These are phyloP conservation scores for Entomortierella lignicola DNA, from an alignment of 192 early-diverging fungal species.

Conservation along the genomic window DNA sequence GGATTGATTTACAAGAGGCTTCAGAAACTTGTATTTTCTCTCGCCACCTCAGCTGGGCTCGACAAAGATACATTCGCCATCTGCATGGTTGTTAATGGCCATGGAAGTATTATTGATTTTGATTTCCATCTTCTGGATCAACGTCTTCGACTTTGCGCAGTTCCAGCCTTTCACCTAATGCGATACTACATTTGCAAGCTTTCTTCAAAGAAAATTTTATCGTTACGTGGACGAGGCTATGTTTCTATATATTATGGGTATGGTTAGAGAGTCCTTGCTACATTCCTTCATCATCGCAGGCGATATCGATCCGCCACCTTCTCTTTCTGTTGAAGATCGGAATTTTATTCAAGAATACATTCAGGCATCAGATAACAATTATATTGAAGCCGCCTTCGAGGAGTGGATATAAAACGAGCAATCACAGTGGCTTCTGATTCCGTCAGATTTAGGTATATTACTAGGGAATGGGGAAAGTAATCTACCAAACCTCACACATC, in stretches of 20 bases:
- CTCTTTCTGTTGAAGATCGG: conserved; percentile 6
- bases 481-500: not conserved
- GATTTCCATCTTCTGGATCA: conserved; percentile 5
- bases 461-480: conserved; percentile 4
- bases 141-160: conserved; percentile 1
- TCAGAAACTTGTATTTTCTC: too few species aligned
- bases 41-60: too few species aligned
- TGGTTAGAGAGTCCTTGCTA: conserved; percentile 4
- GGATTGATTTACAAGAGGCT: too few species aligned
- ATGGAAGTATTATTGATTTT: too few species aligned
- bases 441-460: not conserved
- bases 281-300: conserved; percentile 4
- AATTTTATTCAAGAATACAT: not conserved
- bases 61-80: too few species aligned
- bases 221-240: conserved; percentile 3
- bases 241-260: conserved; percentile 3
- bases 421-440: not conserved
- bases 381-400: conserved; percentile 1
- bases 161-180: conserved; percentile 2
- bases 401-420: not conserved
- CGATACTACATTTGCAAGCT: conserved; percentile 1
- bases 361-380: not conserved
- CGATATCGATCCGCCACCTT: conserved; percentile 2
- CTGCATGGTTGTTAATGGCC: too few species aligned
- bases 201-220: conserved; percentile 4